These are phyloP conservation scores for Mariannaea elegans DNA, from an alignment of 2,329 filamentous ascomycete species.

Conservation along the genomic window DNA sequence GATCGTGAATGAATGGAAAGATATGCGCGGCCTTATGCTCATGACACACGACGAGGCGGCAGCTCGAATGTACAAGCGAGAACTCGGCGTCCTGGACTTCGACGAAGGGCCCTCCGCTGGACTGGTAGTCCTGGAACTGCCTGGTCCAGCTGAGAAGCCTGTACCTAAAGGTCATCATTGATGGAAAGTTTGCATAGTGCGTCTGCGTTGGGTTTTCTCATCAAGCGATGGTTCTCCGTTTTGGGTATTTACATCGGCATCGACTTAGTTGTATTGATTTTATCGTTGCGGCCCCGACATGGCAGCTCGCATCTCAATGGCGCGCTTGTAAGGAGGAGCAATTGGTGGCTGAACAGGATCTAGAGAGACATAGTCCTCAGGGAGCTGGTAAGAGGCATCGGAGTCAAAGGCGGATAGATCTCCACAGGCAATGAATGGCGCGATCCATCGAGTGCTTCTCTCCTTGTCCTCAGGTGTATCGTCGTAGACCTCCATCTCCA, in stretches of 20 bases:
- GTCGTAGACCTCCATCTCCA: constrained; percentile 63
- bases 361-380: constrained; percentile 84
- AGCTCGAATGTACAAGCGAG: constrained; percentile 57
- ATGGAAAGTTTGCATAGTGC: constrained; percentile 7
- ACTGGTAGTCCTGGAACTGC: constrained; percentile 53
- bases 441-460: constrained; percentile 77
- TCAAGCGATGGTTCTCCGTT: background rate
- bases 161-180: constrained; percentile 45
- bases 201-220: background rate
- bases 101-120: constrained; percentile 52
- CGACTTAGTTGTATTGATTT: constrained; percentile 22
- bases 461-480: constrained; percentile 39
- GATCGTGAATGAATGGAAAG: constrained; percentile 62
- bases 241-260: constrained; percentile 19
- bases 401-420: constrained; percentile 95
- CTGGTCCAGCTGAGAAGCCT: constrained; percentile 47
- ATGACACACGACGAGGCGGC: constrained; percentile 55
- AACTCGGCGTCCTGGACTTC: constrained; percentile 56
- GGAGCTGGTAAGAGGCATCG: constrained; percentile 91
- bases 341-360: constrained; percentile 96
- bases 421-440: constrained; percentile 95
- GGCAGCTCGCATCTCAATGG: constrained; percentile 73
- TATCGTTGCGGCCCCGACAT: constrained; percentile 44
- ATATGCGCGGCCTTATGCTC: constrained; percentile 67
- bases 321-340: constrained; percentile 92